Conservation (phyloP, 1,139 yeast species). For the Saccharomyces hybrid region DNA sequence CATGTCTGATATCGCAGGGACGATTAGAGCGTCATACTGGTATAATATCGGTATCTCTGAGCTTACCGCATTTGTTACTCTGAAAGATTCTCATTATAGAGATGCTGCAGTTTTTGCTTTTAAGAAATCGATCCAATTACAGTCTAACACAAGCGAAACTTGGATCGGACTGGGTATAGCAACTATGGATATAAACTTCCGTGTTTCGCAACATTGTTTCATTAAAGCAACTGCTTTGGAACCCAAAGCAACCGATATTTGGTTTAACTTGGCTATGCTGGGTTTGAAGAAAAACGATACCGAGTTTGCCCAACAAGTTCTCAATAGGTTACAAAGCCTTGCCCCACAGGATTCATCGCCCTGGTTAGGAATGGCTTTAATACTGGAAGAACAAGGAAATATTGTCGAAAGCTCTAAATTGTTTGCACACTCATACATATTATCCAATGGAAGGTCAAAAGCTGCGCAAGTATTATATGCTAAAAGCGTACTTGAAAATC, state of each 20-base stretch:
- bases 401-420: conserved; percentile 42
- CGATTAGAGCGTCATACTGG: conserved; percentile 51
- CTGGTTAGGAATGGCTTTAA: conserved; percentile 83
- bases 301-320: conserved; percentile 66
- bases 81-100: conserved; percentile 32
- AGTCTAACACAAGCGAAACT: conserved; percentile 57
- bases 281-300: conserved; percentile 63
- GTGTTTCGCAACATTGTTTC: conserved; percentile 85
- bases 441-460: conserved; percentile 70
- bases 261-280: conserved; percentile 78
- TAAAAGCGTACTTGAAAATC: conserved; percentile 40
- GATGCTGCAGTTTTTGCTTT: conserved; percentile 48
- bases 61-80: conserved; percentile 40
- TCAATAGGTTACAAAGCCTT: conserved; percentile 66
- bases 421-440: conserved; percentile 68
- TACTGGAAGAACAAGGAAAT: conserved; percentile 55
- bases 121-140: conserved; percentile 63
- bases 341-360: conserved; percentile 70
- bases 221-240: conserved; percentile 71
- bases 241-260: conserved; percentile 57
- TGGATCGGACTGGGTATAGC: conserved; percentile 85
- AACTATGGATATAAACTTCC: conserved; percentile 50
- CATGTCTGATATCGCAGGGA: conserved; percentile 32
- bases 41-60: conserved; percentile 69
- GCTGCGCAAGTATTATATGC: conserved; percentile 69